A percentile compares a stretch with the other conserved stretches of the same genome.
These are phyloP conservation scores for Populus nigra DNA, from an alignment of 345 rosid genomes.

Conservation along the genomic window DNA sequence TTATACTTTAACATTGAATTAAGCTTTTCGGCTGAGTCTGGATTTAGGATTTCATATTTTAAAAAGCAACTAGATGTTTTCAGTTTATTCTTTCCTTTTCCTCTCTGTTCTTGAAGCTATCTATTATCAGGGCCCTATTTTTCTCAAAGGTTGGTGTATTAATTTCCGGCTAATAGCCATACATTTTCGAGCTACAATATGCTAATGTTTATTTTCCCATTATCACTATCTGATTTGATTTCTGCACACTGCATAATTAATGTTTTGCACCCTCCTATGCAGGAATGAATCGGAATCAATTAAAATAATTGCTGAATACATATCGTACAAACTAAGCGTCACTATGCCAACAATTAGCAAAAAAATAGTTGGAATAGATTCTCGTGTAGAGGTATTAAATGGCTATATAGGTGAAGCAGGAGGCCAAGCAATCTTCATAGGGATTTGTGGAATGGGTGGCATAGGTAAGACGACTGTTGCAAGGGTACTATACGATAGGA, in stretches of 20 bases:
- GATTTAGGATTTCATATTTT: no score
- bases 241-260: not conserved
- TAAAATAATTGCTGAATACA: not conserved
- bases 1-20: no score
- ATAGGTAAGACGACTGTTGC: constrained; percentile 4
- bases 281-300: not conserved
- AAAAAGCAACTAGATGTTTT: no score
- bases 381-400: not conserved
- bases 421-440: not conserved
- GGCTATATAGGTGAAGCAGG: no score
- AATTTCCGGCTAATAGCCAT: not conserved
- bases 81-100: not conserved
- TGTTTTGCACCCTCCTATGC: not conserved
- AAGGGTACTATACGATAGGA: not conserved
- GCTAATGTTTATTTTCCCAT: no score
- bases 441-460: constrained; percentile 12
- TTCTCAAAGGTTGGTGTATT: not conserved
- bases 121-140: no score
- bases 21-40: no score
- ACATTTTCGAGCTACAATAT: no score
- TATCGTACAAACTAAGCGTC: not conserved
- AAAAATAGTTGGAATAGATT: not conserved
- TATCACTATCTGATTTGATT: no score
- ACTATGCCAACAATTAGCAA: not conserved
- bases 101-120: not conserved